Percentiles rank a stretch among this genome's conserved stretches.
Conservation (phyloP, 768 basidiomycete genomes). For the Tylopilus felleus region DNA sequence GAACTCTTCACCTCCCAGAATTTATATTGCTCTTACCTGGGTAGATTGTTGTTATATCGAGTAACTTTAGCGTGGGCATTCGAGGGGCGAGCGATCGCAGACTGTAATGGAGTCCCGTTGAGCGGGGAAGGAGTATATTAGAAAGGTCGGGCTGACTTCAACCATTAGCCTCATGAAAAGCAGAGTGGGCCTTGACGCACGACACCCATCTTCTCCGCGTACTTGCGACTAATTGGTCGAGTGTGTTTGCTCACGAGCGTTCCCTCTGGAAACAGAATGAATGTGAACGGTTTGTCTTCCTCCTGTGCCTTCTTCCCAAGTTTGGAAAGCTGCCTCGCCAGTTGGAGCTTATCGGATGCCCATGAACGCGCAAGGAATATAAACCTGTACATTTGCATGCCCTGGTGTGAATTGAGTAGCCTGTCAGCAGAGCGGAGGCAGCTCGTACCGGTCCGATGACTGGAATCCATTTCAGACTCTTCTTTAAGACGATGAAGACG, state of each 20-base stretch:
- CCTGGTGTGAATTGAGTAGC: conserved; percentile 40
- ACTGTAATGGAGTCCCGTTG: conserved; percentile 85
- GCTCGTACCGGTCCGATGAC: conserved; percentile 79
- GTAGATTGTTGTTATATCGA: conserved; percentile 93
- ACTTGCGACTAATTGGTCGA: conserved; percentile 79
- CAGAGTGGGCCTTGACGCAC: conserved; percentile 48
- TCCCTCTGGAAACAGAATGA: conserved; percentile 94
- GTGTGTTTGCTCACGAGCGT: conserved; percentile 89
- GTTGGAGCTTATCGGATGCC: conserved; percentile 74
- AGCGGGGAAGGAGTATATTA: conserved; percentile 85
- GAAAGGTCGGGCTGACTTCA: conserved; percentile 64
- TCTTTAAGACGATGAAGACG: conserved; percentile 91
- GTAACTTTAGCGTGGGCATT: conserved; percentile 69
- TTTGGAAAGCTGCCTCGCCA: conserved; percentile 62
- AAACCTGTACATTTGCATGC: conserved; percentile 93
- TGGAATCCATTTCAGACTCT: conserved; percentile 82
- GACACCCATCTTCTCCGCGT: conserved; percentile 83
- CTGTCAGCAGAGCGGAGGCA: not conserved
- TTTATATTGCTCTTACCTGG: conserved; percentile 51
- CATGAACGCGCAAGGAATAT: conserved; percentile 91
- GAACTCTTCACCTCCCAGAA: not conserved
- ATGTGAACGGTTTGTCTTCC: conserved; percentile 67
- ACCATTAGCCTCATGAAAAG: conserved; percentile 10
- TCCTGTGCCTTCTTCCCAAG: conserved; percentile 68
- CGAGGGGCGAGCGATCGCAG: conserved; percentile 77